Base-by-base conservation (phyloP, 805 yeast genomes). In the Yamadazyma tumulicola region DNA sequence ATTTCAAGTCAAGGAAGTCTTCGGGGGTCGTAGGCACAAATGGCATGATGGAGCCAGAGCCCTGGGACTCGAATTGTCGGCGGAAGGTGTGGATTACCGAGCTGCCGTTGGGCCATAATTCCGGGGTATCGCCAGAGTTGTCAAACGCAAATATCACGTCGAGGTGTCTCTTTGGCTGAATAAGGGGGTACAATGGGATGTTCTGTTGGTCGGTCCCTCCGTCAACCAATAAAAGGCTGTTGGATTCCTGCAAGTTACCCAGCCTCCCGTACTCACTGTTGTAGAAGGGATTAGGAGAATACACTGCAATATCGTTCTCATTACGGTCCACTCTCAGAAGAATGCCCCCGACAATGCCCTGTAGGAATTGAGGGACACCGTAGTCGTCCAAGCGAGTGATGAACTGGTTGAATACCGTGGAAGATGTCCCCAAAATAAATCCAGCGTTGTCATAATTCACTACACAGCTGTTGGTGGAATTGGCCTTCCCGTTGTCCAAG, bases 1-100 rank as follows among this genome's bases (percentile, higher is more conserved):
- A 65, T 34, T 82, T 81, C 43, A 62, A 49, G 36, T 72, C 69
- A n/a, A 78, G 51, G 54, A 85, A 84, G 1, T 86, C 69, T 31
- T 72, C 61, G 11, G 30, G 26, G 13, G 57, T 63, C 49, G 76
- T 85, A 14, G 96, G 95, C 34, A 87, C 89, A 47, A 79, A 75
- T 7, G 96, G 95, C 69, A 83, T 81, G 1, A 81, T 72, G 16
- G 85, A 73, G 28, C 77, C 75, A 41, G 71, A 67, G 12, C 81
- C 81, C 45, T 72, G 72, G 4, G 41, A 36, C 4, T 48, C 45
- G 41, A 62, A 64, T 41, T 57, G 69, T 36, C 69, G 46, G 31
- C 54, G 38, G 38, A 53, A 65, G 0, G 70, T 58, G 16, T 51
- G 53, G 19, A 62, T 52, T 31, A 64, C 40, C 1, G 71, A 59